Percentiles rank a stretch among this genome's conserved stretches.
Evolutionary conservation across 352 stramenopile genomes (phyloP).

Genomic region (Pythium periplocum): DNA sequence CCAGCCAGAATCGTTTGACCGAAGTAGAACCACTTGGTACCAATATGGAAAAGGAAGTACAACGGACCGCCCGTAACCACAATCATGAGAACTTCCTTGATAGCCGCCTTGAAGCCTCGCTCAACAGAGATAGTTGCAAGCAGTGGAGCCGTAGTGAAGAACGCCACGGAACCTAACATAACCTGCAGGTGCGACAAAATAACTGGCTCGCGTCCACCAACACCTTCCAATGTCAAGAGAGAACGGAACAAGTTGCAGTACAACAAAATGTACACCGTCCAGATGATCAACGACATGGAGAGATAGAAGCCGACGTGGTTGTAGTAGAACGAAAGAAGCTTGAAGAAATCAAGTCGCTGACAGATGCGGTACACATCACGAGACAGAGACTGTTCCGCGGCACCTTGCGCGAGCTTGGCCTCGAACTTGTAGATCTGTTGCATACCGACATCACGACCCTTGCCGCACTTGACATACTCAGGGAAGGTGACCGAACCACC

Average conservation of each 20-base stretch:
- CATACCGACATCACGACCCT: conserved; percentile 99
- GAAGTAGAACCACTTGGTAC: conserved; percentile 99
- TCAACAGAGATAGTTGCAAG: conserved; percentile 98
- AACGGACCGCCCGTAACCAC: conserved; percentile 96
- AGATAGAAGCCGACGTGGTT: conserved; percentile 99
- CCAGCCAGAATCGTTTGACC: conserved; percentile 97
- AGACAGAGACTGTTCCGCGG: conserved; percentile 97
- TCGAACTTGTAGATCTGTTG: conserved; percentile 99
- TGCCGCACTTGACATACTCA: conserved; percentile 99
- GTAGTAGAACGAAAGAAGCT: conserved; percentile 99
- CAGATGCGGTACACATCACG: conserved; percentile 97
- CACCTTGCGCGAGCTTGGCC: conserved; percentile 96
- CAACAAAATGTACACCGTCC: conserved; percentile 96
- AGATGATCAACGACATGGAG: conserved; percentile 96
- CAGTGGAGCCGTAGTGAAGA: conserved; percentile 97
- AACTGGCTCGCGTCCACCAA: conserved; percentile 90
- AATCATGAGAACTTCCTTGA: conserved; percentile 93
- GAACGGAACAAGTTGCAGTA: conserved; percentile 95
- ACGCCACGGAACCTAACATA: conserved; percentile 94
- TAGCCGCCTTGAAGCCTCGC: conserved; percentile 93
- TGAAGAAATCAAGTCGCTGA: conserved; percentile 97
- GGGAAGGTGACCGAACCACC: conserved; percentile 96
- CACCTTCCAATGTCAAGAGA: conserved; percentile 90
- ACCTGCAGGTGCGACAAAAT: conserved; percentile 95
- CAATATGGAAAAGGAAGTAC: conserved; percentile 99